These are phyloP conservation scores for Fusarium verrucosum DNA, from an alignment of 2,329 filamentous ascomycete genomes.

Conservation along the genomic window DNA sequence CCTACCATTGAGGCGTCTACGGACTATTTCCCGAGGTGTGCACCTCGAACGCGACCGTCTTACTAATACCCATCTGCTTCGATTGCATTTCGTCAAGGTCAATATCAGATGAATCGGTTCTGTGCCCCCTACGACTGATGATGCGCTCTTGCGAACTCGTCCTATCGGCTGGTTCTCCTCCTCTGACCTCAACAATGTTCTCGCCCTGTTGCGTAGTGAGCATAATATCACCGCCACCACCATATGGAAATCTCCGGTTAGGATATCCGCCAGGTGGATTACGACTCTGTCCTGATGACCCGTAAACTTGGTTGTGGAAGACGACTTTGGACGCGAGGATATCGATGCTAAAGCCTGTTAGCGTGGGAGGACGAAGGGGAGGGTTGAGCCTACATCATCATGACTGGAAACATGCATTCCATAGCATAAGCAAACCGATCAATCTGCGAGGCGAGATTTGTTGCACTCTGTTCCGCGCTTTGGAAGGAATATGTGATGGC, in stretches of 20 bases:
- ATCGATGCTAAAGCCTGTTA: slow-evolving; percentile 43
- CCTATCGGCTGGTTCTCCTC: slow-evolving; percentile 19
- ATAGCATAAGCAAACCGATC: slow-evolving; percentile 55
- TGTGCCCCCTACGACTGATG: slow-evolving; percentile 29
- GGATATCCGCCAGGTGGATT: slow-evolving; percentile 13
- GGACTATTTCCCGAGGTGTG: slow-evolving; percentile 19
- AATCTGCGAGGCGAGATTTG: slow-evolving; percentile 49
- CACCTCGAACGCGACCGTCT: slow-evolving; percentile 38
- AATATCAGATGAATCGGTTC: slow-evolving; percentile 35
- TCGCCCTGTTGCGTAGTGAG: slow-evolving; percentile 37
- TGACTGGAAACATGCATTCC: slow-evolving; percentile 54
- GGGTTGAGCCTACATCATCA: slow-evolving; percentile 50
- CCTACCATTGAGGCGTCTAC: background rate
- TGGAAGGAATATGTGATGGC: slow-evolving; percentile 55
- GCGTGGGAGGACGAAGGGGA: fast-evolving
- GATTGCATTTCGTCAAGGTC: slow-evolving; percentile 39
- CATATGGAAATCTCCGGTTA: slow-evolving; percentile 17
- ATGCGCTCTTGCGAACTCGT: slow-evolving; percentile 40
- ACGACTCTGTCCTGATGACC: slow-evolving; percentile 33
- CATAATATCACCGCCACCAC: slow-evolving; percentile 20
- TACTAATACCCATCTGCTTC: slow-evolving; percentile 37
- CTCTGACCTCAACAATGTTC: slow-evolving; percentile 37
- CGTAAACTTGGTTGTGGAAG: slow-evolving; percentile 41
- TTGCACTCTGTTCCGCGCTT: slow-evolving; percentile 49
- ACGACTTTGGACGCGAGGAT: slow-evolving; percentile 49